Base-by-base conservation (phyloP, 441 rosid genomes). In the Adansonia rubrostipa region DNA sequence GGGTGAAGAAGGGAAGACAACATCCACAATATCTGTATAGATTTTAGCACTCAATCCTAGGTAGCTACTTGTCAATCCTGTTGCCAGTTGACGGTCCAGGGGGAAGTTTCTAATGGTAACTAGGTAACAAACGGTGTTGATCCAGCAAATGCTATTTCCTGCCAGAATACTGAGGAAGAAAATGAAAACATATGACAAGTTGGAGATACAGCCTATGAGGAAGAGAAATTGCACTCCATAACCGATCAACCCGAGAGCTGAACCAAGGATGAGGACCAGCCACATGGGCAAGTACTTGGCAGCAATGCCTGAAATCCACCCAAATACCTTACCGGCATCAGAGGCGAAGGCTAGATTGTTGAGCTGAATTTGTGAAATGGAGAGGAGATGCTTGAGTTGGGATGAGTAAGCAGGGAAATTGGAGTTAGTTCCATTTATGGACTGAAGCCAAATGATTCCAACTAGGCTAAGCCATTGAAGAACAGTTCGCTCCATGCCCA, bases 261-360 rank as follows among this genome's bases (percentile, higher is more conserved):
- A 82, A 9, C 98, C 97, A 22, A 85, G 76, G 50, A 95, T 76
- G 57, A 93, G 96, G 45, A 92, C 95, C 0, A 90, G 81, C 84
- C 93, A 90, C 0, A 91, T 87, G 7, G 97, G 97, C 24, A 95
- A 87, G 63, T 93, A 76, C 0, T 87, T 82, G 11, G 97, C 83
- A 3, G 98, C 97, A 9, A 92, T 48, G 24, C 98, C 97, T n/a
- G 96, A 84, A 22, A 93, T 3, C 81, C 91, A 95, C 0, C 98
- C 97, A 7, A 95, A 67, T 42, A 95, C 85, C 84, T 93, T 95
- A n/a, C 97, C 96, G 14, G 98, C 90, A 68, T 95, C 94, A 1
- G 97, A 91, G 75, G 98, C 97, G 19, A 93, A 95, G 22, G 97
- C 92, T 19, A 95, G 93, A 77, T 88, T 86, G 81, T 93, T 95